A percentile compares a stretch with the other conserved stretches of the same genome.
Conservation (phyloP, 805 yeast species). For the Isabelozyma heimii region DNA sequence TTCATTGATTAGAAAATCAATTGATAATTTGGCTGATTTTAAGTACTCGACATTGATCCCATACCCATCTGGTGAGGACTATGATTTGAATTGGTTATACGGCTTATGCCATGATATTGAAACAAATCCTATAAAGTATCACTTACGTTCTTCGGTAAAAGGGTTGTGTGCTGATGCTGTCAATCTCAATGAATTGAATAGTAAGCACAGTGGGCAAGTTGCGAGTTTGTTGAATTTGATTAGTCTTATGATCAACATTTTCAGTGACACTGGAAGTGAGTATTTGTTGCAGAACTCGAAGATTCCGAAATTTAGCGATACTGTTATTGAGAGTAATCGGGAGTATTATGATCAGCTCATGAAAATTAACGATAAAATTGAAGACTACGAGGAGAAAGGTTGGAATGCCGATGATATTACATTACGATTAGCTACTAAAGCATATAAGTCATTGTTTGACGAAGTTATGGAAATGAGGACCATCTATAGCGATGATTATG, state of each 20-base stretch:
- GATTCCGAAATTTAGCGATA: slow-evolving; percentile 30
- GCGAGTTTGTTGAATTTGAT: slow-evolving; percentile 22
- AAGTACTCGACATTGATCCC: slow-evolving; percentile 38
- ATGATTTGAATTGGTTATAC: slow-evolving; percentile 32
- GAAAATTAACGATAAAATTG: slow-evolving; percentile 20
- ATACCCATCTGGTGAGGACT: slow-evolving; percentile 24
- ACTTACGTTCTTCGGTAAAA: slow-evolving; percentile 40
- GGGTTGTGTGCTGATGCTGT: slow-evolving; percentile 29
- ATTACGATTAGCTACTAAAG: slow-evolving; percentile 22
- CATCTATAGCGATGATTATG: slow-evolving; percentile 19
- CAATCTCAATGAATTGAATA: slow-evolving; percentile 31
- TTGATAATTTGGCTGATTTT: slow-evolving; percentile 32
- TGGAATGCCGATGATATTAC: slow-evolving; percentile 41
- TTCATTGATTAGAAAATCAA: slow-evolving; percentile 37
- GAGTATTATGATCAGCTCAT: slow-evolving; percentile 18
- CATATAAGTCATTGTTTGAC: slow-evolving; percentile 17
- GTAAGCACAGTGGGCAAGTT: slow-evolving; percentile 13
- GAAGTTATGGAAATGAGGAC: slow-evolving; percentile 24
- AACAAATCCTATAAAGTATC: slow-evolving; percentile 46
- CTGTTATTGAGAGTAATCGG: slow-evolving; percentile 17
- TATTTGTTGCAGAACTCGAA: slow-evolving; percentile 34
- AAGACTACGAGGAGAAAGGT: slow-evolving; percentile 30
- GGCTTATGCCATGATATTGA: slow-evolving; percentile 46
- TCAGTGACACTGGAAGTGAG: slow-evolving; percentile 30
- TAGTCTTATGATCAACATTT: slow-evolving; percentile 26